phyloP scores from a whole-genome alignment of 495 filamentous ascomycete species.

The Mycothermus thermophilus region DNA sequence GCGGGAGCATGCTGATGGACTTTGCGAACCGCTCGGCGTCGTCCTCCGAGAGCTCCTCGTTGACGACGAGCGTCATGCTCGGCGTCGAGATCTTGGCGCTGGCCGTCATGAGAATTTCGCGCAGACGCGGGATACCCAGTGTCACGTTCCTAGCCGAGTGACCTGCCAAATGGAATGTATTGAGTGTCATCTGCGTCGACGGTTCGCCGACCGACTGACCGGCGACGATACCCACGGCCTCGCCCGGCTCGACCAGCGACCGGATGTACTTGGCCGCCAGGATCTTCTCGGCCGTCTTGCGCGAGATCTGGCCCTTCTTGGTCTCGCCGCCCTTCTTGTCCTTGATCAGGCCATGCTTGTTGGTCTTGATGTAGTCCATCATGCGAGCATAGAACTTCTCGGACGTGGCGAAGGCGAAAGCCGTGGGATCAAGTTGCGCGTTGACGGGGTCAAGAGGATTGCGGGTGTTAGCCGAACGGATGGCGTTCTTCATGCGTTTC shows the following conservation, averaged over 20 bases:
- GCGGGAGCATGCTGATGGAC: slow-evolving; percentile 73
- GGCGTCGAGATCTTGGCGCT: slow-evolving; percentile 78
- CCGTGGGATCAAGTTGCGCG: slow-evolving; percentile 56
- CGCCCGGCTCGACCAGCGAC: slow-evolving; percentile 86
- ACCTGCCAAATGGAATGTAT: slow-evolving; percentile 98
- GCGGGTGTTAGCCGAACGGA: slow-evolving; percentile 53
- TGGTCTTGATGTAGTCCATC: slow-evolving; percentile 57
- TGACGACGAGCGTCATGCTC: slow-evolving; percentile 74
- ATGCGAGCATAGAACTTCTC: slow-evolving; percentile 60
- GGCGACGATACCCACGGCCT: slow-evolving; percentile 95
- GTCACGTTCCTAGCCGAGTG: slow-evolving; percentile 98
- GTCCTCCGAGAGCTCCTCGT: slow-evolving; percentile 52
- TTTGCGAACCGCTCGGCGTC: slow-evolving; percentile 77
- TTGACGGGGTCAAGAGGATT: slow-evolving; percentile 62
- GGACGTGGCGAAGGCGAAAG: slow-evolving; percentile 71
- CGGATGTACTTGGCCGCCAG: slow-evolving; percentile 86
- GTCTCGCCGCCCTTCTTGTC: slow-evolving; percentile 47
- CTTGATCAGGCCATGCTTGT: slow-evolving; percentile 60
- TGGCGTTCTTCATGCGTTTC: slow-evolving; percentile 63
- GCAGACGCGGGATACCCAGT: slow-evolving; percentile 87
- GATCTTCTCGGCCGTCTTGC: slow-evolving; percentile 67
- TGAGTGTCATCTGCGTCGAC: slow-evolving; percentile 98
- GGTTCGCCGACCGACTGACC: slow-evolving; percentile 95
- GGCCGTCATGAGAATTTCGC: slow-evolving; percentile 98
- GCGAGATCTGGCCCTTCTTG: slow-evolving; percentile 30